phyloP scores from a whole-genome alignment of 2,329 filamentous ascomycete genomes.

The Sporothrix brunneoviolacea region DNA sequence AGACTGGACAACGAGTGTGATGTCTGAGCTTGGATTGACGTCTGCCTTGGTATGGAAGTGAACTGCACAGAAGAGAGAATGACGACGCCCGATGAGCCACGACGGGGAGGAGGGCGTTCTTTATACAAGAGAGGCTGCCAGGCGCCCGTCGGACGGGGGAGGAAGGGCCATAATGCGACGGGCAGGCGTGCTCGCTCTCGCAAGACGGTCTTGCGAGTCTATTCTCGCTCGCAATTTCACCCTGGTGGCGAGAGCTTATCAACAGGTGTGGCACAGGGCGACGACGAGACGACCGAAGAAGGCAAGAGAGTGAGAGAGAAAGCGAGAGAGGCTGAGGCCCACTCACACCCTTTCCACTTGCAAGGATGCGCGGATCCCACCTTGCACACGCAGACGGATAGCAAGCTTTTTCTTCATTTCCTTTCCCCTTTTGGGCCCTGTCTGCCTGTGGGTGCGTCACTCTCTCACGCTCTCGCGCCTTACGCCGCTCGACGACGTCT shows the following conservation, averaged over 20 bases:
- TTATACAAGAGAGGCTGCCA: constrained; percentile 2
- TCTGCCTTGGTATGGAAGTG: background rate
- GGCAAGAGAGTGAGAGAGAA: background rate
- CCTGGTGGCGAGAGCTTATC: constrained; percentile 8
- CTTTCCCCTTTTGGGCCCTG: background rate
- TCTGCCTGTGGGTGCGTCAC: constrained; percentile 4
- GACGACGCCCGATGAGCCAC: constrained; percentile 1
- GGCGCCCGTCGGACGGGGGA: too few species aligned
- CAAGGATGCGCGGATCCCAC: too few species aligned
- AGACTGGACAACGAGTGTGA: constrained; percentile 12
- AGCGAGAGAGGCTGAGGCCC: background rate
- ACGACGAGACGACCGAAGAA: background rate
- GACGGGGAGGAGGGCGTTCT: background rate
- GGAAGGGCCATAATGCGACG: too few species aligned
- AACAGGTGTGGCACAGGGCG: background rate
- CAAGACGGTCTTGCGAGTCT: background rate
- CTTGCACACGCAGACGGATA: too few species aligned
- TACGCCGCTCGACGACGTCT: too few species aligned
- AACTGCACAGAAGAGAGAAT: background rate
- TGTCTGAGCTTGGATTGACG: background rate
- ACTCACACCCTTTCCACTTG: constrained; percentile 2
- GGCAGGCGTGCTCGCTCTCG: background rate
- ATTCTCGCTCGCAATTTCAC: background rate
- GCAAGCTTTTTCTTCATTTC: too few species aligned
- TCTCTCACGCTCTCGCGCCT: background rate